Percentiles rank a stretch among this genome's conserved stretches.
These are phyloP conservation scores for Chiua sp. DNA, from an alignment of 1,284 basidiomycete species.

Conservation along the genomic window DNA sequence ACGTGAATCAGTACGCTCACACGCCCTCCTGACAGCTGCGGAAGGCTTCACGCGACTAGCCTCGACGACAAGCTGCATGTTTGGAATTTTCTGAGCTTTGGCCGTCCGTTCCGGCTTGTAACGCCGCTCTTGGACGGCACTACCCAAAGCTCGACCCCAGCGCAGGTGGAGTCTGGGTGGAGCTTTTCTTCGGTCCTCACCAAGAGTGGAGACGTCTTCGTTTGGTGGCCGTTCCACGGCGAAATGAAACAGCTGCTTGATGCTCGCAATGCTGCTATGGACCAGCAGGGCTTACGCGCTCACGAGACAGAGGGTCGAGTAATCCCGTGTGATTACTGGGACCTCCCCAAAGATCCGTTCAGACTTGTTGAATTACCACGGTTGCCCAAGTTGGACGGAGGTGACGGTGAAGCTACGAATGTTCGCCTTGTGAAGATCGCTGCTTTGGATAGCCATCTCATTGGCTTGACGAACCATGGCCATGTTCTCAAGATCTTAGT, in stretches of 20 bases:
- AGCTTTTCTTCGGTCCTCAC: conserved; percentile 72
- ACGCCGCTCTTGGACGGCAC: conserved; percentile 53
- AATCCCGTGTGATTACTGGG: conserved; percentile 68
- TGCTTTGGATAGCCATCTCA: conserved; percentile 65
- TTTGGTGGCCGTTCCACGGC: conserved; percentile 75
- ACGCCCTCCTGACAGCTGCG: conserved; percentile 56
- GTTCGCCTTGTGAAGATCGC: conserved; percentile 79
- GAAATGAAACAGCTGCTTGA: conserved; percentile 44
- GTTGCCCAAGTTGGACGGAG: conserved; percentile 47
- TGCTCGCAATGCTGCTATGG: conserved; percentile 51
- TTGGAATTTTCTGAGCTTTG: conserved; percentile 80
- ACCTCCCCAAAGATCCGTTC: conserved; percentile 55
- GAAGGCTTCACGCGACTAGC: conserved; percentile 71
- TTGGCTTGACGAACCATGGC: conserved; percentile 80
- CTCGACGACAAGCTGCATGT: conserved; percentile 62
- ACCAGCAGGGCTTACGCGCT: conserved; percentile 46
- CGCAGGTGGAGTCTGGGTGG: conserved; percentile 88
- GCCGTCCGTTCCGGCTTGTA: conserved; percentile 68
- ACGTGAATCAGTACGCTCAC: conserved; percentile 17
- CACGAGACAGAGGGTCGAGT: conserved; percentile 40
- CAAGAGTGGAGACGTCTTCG: conserved; percentile 68
- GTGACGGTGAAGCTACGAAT: conserved; percentile 40
- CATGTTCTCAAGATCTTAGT: conserved; percentile 69
- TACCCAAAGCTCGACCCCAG: conserved; percentile 51
- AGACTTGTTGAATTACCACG: conserved; percentile 59